phyloP scores from a whole-genome alignment of 805 yeast genomes.

The Clavispora asparagi region DNA sequence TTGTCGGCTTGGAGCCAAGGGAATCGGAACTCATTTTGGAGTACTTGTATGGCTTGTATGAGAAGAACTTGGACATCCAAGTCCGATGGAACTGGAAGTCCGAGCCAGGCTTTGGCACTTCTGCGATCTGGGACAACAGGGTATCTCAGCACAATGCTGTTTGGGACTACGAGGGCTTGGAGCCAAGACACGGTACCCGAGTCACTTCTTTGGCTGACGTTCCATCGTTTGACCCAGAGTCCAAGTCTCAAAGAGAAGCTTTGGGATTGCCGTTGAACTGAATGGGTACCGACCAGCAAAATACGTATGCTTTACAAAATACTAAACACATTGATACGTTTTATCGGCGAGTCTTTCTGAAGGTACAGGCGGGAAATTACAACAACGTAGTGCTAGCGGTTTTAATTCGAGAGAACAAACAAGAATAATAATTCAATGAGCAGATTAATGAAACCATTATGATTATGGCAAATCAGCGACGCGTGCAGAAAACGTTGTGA shows the following conservation, averaged over 20 bases:
- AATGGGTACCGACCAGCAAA: too few relatives aligned
- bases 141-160: constrained; percentile 49
- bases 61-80: constrained; percentile 47
- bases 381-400: too few relatives aligned
- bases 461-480: too few relatives aligned
- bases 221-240: constrained; percentile 46
- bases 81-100: constrained; percentile 16
- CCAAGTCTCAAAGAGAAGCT: constrained; percentile 51
- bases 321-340: too few relatives aligned
- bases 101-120: constrained; percentile 38
- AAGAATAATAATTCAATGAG: too few relatives aligned
- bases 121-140: constrained; percentile 61
- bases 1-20: constrained; percentile 24
- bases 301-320: too few relatives aligned
- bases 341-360: too few relatives aligned
- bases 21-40: constrained; percentile 17
- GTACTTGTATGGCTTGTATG: constrained; percentile 13
- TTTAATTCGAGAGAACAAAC: too few relatives aligned
- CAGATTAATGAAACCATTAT: too few relatives aligned
- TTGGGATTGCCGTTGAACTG: constrained; percentile 33
- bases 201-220: constrained; percentile 46
- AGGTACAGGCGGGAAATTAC: too few relatives aligned
- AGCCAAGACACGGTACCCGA: constrained; percentile 36
- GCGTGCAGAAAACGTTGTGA: too few relatives aligned
- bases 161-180: constrained; percentile 42